Conservation (phyloP, 495 filamentous ascomycete species). For the Cladorrhinum samala region DNA sequence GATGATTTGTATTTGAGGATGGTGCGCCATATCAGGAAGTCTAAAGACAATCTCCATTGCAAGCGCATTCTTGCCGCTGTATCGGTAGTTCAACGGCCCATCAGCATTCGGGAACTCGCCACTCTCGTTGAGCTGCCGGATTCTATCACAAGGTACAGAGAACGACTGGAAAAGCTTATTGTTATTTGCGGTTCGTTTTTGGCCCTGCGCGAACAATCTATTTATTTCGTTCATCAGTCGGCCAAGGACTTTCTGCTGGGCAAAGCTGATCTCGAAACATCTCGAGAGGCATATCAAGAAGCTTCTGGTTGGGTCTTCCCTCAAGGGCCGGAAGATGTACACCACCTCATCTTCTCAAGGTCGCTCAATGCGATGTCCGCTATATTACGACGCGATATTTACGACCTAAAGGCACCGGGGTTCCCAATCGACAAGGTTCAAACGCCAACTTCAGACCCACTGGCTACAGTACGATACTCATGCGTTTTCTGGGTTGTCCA, state of each 20-base stretch:
- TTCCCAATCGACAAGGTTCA: background rate
- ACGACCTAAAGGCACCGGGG: background rate
- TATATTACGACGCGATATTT: constrained; percentile 3
- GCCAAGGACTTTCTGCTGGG: constrained; percentile 29
- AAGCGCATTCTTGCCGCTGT: constrained; percentile 11
- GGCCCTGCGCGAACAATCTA: background rate
- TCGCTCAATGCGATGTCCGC: background rate
- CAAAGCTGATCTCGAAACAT: background rate
- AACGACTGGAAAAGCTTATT: constrained; percentile 3
- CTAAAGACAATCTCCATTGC: constrained; percentile 1
- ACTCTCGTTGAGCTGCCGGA: constrained; percentile 6
- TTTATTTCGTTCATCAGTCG: constrained; percentile 9
- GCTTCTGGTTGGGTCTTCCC: constrained; percentile 1
- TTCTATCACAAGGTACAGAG: no score
- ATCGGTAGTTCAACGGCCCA: constrained; percentile 13
- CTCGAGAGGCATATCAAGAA: background rate
- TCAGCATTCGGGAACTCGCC: constrained; percentile 16
- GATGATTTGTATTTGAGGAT: constrained; percentile 16
- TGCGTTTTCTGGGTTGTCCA: constrained; percentile 4
- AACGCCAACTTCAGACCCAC: constrained; percentile 4
- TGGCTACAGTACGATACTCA: constrained; percentile 5
- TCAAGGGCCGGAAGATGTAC: background rate
- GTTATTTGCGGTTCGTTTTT: constrained; percentile 27
- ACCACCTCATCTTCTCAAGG: constrained; percentile 4
- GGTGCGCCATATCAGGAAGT: background rate